Base-by-base conservation (phyloP, 192 early-diverging fungal genomes). In the Phlyctochytrium bullatum region DNA sequence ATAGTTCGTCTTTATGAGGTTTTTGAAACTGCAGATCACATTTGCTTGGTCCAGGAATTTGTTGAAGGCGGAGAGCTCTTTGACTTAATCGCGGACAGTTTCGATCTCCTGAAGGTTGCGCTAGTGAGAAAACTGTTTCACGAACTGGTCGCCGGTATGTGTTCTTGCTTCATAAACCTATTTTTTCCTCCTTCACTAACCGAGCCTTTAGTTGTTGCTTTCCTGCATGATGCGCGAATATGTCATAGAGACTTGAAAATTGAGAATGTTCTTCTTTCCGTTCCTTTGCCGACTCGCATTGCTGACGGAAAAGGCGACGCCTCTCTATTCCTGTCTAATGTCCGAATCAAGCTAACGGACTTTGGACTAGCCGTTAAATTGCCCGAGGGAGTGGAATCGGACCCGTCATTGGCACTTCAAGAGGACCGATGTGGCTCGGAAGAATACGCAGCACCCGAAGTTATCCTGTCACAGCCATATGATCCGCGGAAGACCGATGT, bases 371-470 rank as follows among this genome's bases (percentile, higher is more conserved):
- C 73, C 32, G 20, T 60, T 24, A 33, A 30, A 25, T 75, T 78
- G 52, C 36, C 25, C 4, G 67, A 61, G 0, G 40, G 20, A 47
- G 40, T 47, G 20, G 40, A 47, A 6, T 47, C 40, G 6, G 40
- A 47, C 40, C 40, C 40, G 40, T n/a, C 27, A 4, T 36, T 29
- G 28, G 67, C 54, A 17, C 28, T 53, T 0, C 36, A 64, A n/a
- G 54, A 78, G 6, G 83, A 81, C 1, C 79, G 90, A 10, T 90
- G 90, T 74, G 90, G 90, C 4, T 83, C 81, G 28, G 89, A 89
- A 59, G 90, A 92, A 65, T 92, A 92, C 76, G 86, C 88, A 0
- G 86, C 90, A 0, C 90, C 90, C 0, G 90, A 92, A 62, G 77
- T 92, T 52, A 77, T 92, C 36, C 72, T 79, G 14, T 79, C 77